A percentile compares a stretch with the other conserved stretches of the same genome.
Evolutionary conservation across 2,329 filamentous ascomycete species (phyloP).

Genomic region (Alternaria ventricosa): DNA sequence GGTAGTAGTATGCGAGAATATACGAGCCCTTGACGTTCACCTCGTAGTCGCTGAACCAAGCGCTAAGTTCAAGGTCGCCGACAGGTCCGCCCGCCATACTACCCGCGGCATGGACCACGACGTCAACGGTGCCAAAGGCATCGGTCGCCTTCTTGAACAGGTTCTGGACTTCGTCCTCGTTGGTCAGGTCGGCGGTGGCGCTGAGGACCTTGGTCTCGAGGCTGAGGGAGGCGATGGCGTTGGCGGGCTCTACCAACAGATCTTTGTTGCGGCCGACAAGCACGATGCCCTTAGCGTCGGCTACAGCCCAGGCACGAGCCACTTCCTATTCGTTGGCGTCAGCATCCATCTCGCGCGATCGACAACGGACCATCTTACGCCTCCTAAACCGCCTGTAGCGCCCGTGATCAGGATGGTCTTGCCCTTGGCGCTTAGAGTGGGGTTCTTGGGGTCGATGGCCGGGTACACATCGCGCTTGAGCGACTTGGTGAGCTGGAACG

Average conservation of each 20-base stretch:
- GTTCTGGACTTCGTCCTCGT: constrained; percentile 20
- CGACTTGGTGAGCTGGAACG: constrained; percentile 24
- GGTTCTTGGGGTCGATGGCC: constrained; percentile 19
- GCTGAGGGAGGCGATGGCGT: constrained; percentile 16
- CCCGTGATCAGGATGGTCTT: constrained; percentile 31
- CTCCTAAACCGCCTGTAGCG: constrained; percentile 26
- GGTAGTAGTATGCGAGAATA: constrained; percentile 17
- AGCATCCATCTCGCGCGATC: background rate
- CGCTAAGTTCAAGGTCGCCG: background rate
- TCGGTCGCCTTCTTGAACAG: constrained; percentile 12
- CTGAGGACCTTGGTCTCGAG: constrained; percentile 26
- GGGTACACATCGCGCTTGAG: constrained; percentile 26
- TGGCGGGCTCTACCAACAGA: constrained; percentile 23
- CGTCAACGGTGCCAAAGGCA: background rate
- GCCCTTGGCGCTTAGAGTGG: constrained; percentile 18
- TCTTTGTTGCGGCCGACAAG: constrained; percentile 29
- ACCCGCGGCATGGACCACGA: background rate
- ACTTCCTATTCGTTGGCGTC: constrained; percentile 16
- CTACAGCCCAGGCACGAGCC: constrained; percentile 32
- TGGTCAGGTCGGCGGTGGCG: constrained; percentile 26
- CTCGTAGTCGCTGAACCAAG: constrained; percentile 20
- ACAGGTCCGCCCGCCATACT: constrained; percentile 14
- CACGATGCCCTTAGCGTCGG: constrained; percentile 31
- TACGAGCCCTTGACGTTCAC: constrained; percentile 27
- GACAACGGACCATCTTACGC: background rate